Base-by-base conservation (phyloP, 805 yeast genomes). In the Candida broadrunensis region DNA sequence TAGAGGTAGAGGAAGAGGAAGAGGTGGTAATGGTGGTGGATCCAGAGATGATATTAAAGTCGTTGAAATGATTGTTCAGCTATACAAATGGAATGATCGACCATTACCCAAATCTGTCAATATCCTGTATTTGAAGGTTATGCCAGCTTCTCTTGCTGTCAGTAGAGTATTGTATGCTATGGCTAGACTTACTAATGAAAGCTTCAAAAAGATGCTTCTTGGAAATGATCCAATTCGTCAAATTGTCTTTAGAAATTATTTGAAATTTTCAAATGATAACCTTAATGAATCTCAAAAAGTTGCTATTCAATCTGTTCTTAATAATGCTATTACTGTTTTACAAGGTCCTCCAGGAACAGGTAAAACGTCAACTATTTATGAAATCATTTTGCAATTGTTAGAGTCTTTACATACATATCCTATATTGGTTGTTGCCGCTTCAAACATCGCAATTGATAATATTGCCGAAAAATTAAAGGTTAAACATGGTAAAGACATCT, bases 401-500 rank as follows among this genome's bases (percentile, higher is more conserved):
- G 74, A 71, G 33, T 77, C 76, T 35, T 67, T 78, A 47, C 68
- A 75, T 50, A 70, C 80, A 2, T 78, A 70, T 49, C 88, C 88
- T 1, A 79, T 83, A 32, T 62, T 83, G 41, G 87, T 83, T 41
- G 87, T 81, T 37, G 88, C 90, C 1, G 85, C 88, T 2, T 81
- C 88, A 1, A 83, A 83, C 51, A 78, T 83, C 52, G 89, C 89
- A 2, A 81, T 83, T 50, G 88, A 83, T 55, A 83, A 83, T 47
- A 81, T 83, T 57, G 88, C 88, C 1, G 88, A 83, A 48, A 82
- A 83, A 52, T 63, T 83, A 43, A 55, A 81, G 52, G 63, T 62
- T 9, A 67, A 71, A 23, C 77, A 77, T 46, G 72, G 72, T 5
- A 70, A 70, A 34, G 71, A 75, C 16, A 72, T 81, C 12, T 56